Percentiles rank a stretch among this genome's conserved stretches.
Evolutionary conservation across 1,284 basidiomycete species (phyloP).

Genomic region (Ganoderma sp.): DNA sequence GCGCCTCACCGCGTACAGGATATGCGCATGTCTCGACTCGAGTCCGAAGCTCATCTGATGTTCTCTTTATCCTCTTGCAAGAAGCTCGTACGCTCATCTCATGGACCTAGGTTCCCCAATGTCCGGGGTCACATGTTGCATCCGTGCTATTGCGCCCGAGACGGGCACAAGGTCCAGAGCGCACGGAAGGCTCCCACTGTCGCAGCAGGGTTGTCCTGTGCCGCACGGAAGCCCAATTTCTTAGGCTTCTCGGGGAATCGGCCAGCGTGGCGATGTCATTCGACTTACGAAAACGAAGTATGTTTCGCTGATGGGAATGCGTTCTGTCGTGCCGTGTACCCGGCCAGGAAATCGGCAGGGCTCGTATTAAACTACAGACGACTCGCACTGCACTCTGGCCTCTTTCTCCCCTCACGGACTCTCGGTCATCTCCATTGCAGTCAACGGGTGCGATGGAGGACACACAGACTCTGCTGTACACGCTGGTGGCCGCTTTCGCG

Average conservation of each 20-base stretch:
- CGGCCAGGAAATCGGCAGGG: neutral
- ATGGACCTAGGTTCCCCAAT: neutral
- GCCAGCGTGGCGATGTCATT: neutral
- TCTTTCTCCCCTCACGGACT: neutral
- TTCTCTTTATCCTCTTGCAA: no score
- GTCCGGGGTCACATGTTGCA: neutral
- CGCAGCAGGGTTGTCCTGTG: neutral
- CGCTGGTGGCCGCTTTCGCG: neutral
- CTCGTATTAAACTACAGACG: neutral
- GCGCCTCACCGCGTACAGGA: neutral
- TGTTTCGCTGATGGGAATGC: neutral
- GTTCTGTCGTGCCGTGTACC: neutral
- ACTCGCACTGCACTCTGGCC: no score
- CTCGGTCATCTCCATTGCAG: neutral
- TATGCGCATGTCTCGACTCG: no score
- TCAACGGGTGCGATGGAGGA: neutral
- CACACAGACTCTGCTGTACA: slow-evolving; percentile 1
- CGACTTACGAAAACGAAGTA: neutral
- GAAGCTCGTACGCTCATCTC: no score
- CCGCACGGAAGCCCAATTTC: neutral
- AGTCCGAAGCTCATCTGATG: neutral
- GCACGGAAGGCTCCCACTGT: neutral
- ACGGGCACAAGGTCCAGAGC: neutral
- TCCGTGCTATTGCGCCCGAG: neutral
- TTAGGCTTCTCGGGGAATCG: neutral